A percentile compares a stretch with the other conserved stretches of the same genome.
Conservation (phyloP, 306 rosid genomes). For the Ammopiptanthus mongolicus region DNA sequence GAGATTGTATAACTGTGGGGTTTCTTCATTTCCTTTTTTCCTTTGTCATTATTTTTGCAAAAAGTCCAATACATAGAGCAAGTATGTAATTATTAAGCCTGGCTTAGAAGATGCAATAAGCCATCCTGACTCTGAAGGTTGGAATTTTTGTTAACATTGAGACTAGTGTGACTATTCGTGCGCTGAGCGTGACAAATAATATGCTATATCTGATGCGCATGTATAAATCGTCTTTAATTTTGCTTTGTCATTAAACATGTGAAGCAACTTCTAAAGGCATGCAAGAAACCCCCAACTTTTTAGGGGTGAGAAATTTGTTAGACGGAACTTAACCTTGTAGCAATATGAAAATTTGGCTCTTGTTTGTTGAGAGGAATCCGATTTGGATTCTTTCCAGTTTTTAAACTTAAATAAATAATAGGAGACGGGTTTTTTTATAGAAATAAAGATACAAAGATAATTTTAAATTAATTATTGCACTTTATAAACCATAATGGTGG, state of each 20-base stretch:
- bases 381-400: too few species aligned
- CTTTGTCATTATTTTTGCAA: not conserved
- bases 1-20: slow-evolving; percentile 14
- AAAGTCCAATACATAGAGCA: not conserved
- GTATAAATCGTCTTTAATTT: not conserved
- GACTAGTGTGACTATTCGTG: not conserved
- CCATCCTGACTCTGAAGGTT: not conserved
- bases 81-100: not conserved
- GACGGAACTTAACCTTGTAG: not conserved
- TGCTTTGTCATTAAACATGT: not conserved
- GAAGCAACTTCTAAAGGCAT: not conserved
- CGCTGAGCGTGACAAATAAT: not conserved
- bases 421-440: too few species aligned
- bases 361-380: not conserved
- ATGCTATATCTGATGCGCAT: not conserved
- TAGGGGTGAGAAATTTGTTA: not conserved
- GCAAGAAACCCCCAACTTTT: not conserved
- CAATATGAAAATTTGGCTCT: not conserved
- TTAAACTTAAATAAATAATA: too few species aligned
- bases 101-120: slow-evolving; percentile 16
- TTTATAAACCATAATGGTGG: too few species aligned
- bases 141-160: not conserved
- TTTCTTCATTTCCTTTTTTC: not conserved
- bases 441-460: too few species aligned
- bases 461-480: too few species aligned